Conservation (phyloP, 2,329 filamentous ascomycete species). For the Colletotrichum abscissum region DNA sequence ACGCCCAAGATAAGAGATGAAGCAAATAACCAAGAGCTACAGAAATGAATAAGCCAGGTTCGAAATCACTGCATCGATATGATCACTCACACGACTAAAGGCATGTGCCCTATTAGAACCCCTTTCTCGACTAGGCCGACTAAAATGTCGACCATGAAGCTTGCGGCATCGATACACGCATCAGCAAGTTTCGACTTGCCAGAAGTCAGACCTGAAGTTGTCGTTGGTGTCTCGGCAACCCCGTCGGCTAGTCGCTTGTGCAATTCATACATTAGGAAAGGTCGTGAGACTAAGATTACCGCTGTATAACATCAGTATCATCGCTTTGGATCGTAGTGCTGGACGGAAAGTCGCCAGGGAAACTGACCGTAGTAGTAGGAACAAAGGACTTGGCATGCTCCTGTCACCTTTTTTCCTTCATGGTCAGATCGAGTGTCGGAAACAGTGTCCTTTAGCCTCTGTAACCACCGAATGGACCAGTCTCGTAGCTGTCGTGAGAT, state of each 20-base stretch:
- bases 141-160: slow-evolving; percentile 63
- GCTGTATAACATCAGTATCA: slow-evolving; percentile 40
- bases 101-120: slow-evolving; percentile 56
- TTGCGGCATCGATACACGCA: slow-evolving; percentile 66
- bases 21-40: slow-evolving; percentile 65
- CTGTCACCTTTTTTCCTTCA: slow-evolving; percentile 49
- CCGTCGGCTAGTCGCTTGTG: slow-evolving; percentile 56
- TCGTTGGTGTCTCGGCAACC: slow-evolving; percentile 6
- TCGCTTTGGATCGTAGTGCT: no score
- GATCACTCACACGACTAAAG: slow-evolving; percentile 61
- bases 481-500: slow-evolving; percentile 64
- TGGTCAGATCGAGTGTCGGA: slow-evolving; percentile 38
- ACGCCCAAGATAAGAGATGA: slow-evolving; percentile 63
- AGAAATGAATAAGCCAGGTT: neutral
- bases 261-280: slow-evolving; percentile 67
- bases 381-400: slow-evolving; percentile 62
- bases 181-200: slow-evolving; percentile 63
- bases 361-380: slow-evolving; percentile 60
- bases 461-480: slow-evolving; percentile 62
- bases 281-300: slow-evolving; percentile 66
- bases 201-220: slow-evolving; percentile 42
- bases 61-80: no score
- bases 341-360: neutral
- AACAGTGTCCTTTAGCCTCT: slow-evolving; percentile 53
- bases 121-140: slow-evolving; percentile 56